Conservation (phyloP, 2,329 filamentous ascomycete genomes). For the Sordariomycetes sp. region DNA sequence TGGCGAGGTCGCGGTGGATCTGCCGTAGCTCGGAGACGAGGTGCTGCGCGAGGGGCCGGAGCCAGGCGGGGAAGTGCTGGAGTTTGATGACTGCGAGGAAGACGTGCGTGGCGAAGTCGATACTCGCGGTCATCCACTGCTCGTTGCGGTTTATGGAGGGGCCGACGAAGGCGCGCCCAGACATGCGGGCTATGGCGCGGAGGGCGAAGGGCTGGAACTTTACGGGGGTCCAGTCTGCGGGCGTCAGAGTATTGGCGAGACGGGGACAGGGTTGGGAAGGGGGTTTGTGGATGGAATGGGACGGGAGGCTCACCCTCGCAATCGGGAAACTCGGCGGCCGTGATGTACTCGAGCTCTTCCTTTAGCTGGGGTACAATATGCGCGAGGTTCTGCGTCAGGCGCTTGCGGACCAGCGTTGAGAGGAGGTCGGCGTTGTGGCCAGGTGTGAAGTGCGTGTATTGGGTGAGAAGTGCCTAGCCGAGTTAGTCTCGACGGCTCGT, state of each 20-base stretch:
- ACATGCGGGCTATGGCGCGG: constrained; percentile 36
- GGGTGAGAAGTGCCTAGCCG: constrained; percentile 31
- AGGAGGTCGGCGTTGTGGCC: constrained; percentile 31
- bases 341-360: constrained; percentile 29
- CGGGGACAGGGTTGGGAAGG: background rate
- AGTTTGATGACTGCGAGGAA: constrained; percentile 34
- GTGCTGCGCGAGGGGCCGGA: constrained; percentile 30
- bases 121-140: constrained; percentile 37
- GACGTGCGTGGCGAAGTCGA: constrained; percentile 35
- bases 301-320: constrained; percentile 21
- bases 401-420: constrained; percentile 28
- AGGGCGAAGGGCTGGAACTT: constrained; percentile 38
- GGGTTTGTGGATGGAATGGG: background rate
- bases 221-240: constrained; percentile 38
- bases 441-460: constrained; percentile 35
- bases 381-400: constrained; percentile 31
- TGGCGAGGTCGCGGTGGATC: constrained; percentile 27
- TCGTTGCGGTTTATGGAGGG: constrained; percentile 33
- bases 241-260: background rate
- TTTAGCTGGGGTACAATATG: constrained; percentile 30
- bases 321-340: constrained; percentile 31
- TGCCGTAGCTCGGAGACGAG: constrained; percentile 30
- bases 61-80: constrained; percentile 35
- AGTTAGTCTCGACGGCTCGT: background rate
- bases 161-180: constrained; percentile 39